A percentile compares a stretch with the other conserved stretches of the same genome.
These are phyloP conservation scores for Phascolomyces articulosus DNA, from an alignment of 371 early-diverging fungal species.

Conservation along the genomic window DNA sequence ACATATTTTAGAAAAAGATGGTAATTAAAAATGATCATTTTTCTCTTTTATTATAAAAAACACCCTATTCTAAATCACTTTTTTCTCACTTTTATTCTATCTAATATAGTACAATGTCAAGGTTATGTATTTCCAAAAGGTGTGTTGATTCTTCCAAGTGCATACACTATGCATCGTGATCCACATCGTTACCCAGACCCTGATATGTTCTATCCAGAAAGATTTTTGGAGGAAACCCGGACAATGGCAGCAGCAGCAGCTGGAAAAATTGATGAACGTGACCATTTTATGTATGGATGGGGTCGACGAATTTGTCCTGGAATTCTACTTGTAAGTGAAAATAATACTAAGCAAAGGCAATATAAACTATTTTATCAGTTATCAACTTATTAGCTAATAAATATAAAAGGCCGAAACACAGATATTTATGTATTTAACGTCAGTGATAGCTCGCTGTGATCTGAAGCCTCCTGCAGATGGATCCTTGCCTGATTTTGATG, in stretches of 20 bases:
- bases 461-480: conserved; percentile 2
- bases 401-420: conserved; percentile 7
- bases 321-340: conserved; percentile 18
- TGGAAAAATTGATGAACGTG: conserved; percentile 15
- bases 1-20: conserved; percentile 27
- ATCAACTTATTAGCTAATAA: not conserved
- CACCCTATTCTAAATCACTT: too few relatives aligned
- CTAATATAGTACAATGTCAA: conserved; percentile 2
- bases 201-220: conserved; percentile 22
- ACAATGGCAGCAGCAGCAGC: conserved; percentile 12
- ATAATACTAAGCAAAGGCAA: not conserved
- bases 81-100: not conserved
- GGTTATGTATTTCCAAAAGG: conserved; percentile 11
- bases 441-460: conserved; percentile 10
- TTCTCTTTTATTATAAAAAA: too few relatives aligned
- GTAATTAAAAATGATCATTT: too few relatives aligned
- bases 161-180: not conserved
- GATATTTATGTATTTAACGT: not conserved
- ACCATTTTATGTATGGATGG: conserved; percentile 12
- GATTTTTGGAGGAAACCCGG: conserved; percentile 11
- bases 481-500: not conserved
- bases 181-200: conserved; percentile 10
- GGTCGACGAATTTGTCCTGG: conserved; percentile 19
- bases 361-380: too few relatives aligned
- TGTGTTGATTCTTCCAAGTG: not conserved